phyloP scores from a whole-genome alignment of 805 yeast genomes.

The Wickerhamomyces queroliae region DNA sequence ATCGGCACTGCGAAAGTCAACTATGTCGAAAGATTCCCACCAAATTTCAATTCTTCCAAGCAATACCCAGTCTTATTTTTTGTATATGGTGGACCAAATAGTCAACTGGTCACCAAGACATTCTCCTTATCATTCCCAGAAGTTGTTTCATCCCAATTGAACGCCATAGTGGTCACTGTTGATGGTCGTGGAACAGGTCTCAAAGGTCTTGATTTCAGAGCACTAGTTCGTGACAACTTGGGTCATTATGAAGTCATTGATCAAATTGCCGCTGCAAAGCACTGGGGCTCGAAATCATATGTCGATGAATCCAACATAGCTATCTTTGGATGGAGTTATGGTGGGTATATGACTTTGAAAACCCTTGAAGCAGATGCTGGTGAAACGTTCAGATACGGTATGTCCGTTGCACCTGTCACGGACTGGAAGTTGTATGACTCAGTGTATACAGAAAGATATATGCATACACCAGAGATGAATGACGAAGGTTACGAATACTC shows the following conservation, averaged over 20 bases:
- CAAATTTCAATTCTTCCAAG: slow-evolving; percentile 49
- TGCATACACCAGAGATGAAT: slow-evolving; percentile 77
- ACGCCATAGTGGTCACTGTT: slow-evolving; percentile 86
- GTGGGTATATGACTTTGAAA: slow-evolving; percentile 89
- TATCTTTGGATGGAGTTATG: slow-evolving; percentile 98
- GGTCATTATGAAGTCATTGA: slow-evolving; percentile 83
- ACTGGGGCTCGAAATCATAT: slow-evolving; percentile 57
- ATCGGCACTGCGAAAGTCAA: slow-evolving; percentile 49
- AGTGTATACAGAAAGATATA: slow-evolving; percentile 89
- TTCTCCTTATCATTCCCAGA: slow-evolving; percentile 65
- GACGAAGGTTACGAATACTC: slow-evolving; percentile 53
- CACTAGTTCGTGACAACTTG: slow-evolving; percentile 72
- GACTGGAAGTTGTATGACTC: slow-evolving; percentile 92
- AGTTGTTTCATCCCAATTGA: slow-evolving; percentile 68
- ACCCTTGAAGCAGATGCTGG: slow-evolving; percentile 80
- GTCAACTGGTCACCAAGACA: slow-evolving; percentile 68
- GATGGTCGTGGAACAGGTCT: slow-evolving; percentile 97
- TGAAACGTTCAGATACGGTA: slow-evolving; percentile 74
- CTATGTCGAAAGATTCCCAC: slow-evolving; percentile 72
- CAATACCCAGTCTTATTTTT: slow-evolving; percentile 80
- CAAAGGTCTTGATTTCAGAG: slow-evolving; percentile 74
- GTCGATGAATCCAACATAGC: slow-evolving; percentile 69
- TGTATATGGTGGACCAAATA: slow-evolving; percentile 95
- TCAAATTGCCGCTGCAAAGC: slow-evolving; percentile 78
- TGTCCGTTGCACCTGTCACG: slow-evolving; percentile 97